Evolutionary conservation across 2,329 filamentous ascomycete species (phyloP).

Genomic region (Drechslerella dactyloides): DNA sequence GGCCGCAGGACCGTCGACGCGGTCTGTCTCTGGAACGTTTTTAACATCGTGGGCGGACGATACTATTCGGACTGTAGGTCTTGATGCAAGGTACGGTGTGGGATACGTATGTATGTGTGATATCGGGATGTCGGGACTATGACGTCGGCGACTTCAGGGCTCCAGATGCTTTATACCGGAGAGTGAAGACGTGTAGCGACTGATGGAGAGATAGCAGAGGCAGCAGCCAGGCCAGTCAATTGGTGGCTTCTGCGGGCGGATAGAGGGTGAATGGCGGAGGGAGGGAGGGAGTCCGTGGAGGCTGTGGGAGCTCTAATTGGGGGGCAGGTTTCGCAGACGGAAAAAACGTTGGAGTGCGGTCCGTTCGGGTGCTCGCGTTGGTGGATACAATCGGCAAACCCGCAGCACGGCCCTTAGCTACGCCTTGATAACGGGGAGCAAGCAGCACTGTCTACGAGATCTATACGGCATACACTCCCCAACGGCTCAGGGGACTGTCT

Average conservation of each 20-base stretch:
- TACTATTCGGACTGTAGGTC: constrained; percentile 9
- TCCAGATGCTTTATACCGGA: constrained; percentile 9
- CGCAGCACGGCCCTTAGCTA: constrained; percentile 10
- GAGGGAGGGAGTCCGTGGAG: constrained; percentile 9
- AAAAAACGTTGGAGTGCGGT: constrained; percentile 38
- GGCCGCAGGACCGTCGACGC: constrained; percentile 44
- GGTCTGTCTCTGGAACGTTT: constrained; percentile 44
- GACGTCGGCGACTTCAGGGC: constrained; percentile 32
- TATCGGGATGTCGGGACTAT: constrained; percentile 13
- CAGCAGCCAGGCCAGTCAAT: constrained; percentile 9
- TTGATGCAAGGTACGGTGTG: neutral
- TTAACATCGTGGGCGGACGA: constrained; percentile 27
- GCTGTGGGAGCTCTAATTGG: constrained; percentile 18
- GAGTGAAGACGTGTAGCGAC: neutral
- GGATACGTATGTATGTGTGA: neutral
- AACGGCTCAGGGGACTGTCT: neutral
- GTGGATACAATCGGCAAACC: constrained; percentile 48
- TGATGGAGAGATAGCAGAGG: constrained; percentile 3
- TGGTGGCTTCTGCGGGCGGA: constrained; percentile 7
- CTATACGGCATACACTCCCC: neutral
- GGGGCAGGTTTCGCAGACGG: constrained; percentile 15
- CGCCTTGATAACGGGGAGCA: neutral
- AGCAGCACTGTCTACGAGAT: neutral
- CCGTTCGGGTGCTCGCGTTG: constrained; percentile 13
- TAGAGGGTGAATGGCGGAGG: constrained; percentile 9